A percentile compares a stretch with the other conserved stretches of the same genome.
Evolutionary conservation across 768 basidiomycete species (phyloP).

Genomic region (Lactarius sp.): DNA sequence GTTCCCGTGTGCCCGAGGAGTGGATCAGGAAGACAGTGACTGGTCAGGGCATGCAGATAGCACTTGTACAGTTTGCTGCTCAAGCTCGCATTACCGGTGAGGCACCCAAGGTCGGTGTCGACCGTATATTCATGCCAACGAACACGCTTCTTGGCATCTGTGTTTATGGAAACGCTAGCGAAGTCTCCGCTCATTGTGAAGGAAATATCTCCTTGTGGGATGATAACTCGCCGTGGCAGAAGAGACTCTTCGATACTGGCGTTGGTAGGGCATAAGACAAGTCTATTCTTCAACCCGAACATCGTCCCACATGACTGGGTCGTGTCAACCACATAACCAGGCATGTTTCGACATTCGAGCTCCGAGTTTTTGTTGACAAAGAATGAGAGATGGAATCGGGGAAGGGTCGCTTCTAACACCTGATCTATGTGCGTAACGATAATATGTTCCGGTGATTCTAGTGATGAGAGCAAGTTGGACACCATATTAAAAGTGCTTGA

Average conservation of each 20-base stretch:
- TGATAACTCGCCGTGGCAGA: slow-evolving; percentile 7
- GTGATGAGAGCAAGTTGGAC: background rate
- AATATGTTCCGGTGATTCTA: background rate
- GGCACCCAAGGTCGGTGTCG: slow-evolving; percentile 31
- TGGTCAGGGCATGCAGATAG: slow-evolving; percentile 46
- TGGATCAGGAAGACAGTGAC: slow-evolving; percentile 40
- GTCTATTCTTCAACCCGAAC: too few species aligned
- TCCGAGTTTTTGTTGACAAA: too few species aligned
- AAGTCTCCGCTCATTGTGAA: background rate
- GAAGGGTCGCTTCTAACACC: background rate
- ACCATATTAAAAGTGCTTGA: background rate
- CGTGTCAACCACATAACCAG: too few species aligned
- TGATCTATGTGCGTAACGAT: background rate
- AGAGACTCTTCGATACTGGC: too few species aligned
- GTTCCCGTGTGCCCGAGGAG: slow-evolving; percentile 42
- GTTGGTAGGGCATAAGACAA: too few species aligned
- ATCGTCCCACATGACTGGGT: too few species aligned
- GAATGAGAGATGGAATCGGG: too few species aligned
- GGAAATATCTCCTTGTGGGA: slow-evolving; percentile 4
- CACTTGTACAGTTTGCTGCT: slow-evolving; percentile 35
- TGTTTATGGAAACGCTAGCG: background rate
- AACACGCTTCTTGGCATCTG: background rate
- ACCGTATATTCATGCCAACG: slow-evolving; percentile 32
- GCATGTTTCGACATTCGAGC: too few species aligned
- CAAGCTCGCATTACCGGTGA: slow-evolving; percentile 30